Base-by-base conservation (phyloP, 306 rosid species). In the Cicer yamashitae region DNA sequence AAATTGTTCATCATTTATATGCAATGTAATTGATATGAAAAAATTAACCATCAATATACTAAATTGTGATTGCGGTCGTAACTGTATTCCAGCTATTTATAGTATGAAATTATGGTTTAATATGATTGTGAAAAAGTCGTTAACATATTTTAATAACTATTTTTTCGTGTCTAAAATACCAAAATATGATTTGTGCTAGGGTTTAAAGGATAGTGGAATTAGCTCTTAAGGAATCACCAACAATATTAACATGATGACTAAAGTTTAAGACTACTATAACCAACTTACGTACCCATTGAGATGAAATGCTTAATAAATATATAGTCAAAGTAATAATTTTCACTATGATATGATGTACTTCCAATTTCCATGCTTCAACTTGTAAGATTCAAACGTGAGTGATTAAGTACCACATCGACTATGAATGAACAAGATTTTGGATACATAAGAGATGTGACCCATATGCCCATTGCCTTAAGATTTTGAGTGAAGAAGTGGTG, bases 211-310 rank as follows among this genome's bases (percentile, higher is more conserved):
- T 62, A 89, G 97, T 82, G 98, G 97, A 71, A 91, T 91, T 78
- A 96, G 93, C 46, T 91, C 98, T 39, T 97, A 93, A 82, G 98
- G 98, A 60, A 86, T 89, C 81, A 87, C 92, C 13, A 91, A 91
- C 86, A 89, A 93, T 74, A 93, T 93, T 68, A 67, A 88, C 88
- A 83, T 91, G 96, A 91, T 89, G 96, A 93, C 91, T 15, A 93
- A 93, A 82, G 69, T 88, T 88, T 79, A 91, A 91, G 91, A 88
- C 82, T 53, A 87, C 93, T 17, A 84, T 91, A 3, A 91, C 88
- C 79, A 88, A 88, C 89, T 85, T 91, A 69, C 89, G 87, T 41
- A 53, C 83, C 15, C 90, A 93, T 80, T 91, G 96, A 97, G 98
- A 56, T 93, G 86, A 88, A 14, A 66, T 74, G 59, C 50, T 44